phyloP scores from a whole-genome alignment of 768 basidiomycete genomes.

The Panus rudis region DNA sequence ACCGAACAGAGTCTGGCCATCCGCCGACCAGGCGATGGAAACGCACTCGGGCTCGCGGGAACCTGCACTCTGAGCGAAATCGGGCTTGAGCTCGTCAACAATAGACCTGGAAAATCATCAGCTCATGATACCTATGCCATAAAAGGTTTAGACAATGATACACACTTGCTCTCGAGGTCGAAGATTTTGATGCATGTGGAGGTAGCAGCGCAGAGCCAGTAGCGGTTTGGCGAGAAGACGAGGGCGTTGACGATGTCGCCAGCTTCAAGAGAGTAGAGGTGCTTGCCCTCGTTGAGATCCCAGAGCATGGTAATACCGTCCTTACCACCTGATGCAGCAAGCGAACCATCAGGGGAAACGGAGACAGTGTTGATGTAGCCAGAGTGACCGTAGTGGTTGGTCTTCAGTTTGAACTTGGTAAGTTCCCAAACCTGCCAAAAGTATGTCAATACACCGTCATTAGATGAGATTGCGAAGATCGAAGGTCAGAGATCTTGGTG shows the following conservation, averaged over 20 bases:
- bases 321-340: constrained; percentile 98
- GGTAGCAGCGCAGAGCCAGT: constrained; percentile 99
- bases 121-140: background rate
- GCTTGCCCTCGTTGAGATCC: constrained; percentile 99
- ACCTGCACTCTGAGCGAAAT: constrained; percentile 72
- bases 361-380: constrained; percentile 99
- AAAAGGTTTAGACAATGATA: constrained; percentile 16
- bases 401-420: constrained; percentile 99
- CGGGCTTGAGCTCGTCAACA: constrained; percentile 97
- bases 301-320: constrained; percentile 99
- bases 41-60: constrained; percentile 86
- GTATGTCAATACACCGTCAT: background rate
- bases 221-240: constrained; percentile 99
- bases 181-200: constrained; percentile 98
- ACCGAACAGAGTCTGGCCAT: constrained; percentile 95
- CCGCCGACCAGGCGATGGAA: constrained; percentile 97
- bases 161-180: constrained; percentile 98
- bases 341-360: constrained; percentile 97
- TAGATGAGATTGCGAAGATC: background rate
- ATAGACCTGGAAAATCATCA: constrained; percentile 59
- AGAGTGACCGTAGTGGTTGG: constrained; percentile 99
- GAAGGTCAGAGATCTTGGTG: constrained; percentile 28
- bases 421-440: constrained; percentile 91
- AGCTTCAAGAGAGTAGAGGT: constrained; percentile 98
- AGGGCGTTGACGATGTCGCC: constrained; percentile 98